Conservation (phyloP, 2,329 filamentous ascomycete species). For the Neopestalotiopsis sp. region DNA sequence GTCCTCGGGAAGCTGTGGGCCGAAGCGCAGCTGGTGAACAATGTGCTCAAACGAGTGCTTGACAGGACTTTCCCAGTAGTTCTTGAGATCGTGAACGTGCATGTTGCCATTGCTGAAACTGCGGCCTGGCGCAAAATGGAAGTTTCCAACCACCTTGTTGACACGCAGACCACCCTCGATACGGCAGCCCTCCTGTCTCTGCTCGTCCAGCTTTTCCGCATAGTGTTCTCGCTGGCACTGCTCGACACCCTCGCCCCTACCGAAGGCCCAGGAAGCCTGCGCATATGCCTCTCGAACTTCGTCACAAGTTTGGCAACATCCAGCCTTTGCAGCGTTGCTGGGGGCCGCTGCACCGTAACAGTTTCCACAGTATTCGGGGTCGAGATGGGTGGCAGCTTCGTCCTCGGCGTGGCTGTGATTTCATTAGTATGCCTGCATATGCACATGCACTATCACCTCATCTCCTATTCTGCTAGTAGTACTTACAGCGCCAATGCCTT, state of each 20-base stretch:
- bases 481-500: slow-evolving; percentile 71
- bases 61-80: slow-evolving; percentile 81
- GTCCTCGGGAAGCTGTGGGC: slow-evolving; percentile 83
- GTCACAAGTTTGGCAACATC: slow-evolving; percentile 96
- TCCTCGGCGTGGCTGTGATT: slow-evolving; percentile 65
- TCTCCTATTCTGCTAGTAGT: not conserved
- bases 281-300: slow-evolving; percentile 97
- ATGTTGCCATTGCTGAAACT: slow-evolving; percentile 96
- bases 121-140: slow-evolving; percentile 95
- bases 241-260: slow-evolving; percentile 87
- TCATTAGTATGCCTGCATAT: not conserved
- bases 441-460: not conserved
- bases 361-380: slow-evolving; percentile 88
- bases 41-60: slow-evolving; percentile 87
- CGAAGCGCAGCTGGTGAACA: slow-evolving; percentile 90
- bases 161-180: slow-evolving; percentile 91
- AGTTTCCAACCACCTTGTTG: slow-evolving; percentile 98
- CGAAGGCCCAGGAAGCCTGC: slow-evolving; percentile 89
- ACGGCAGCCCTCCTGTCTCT: slow-evolving; percentile 90
- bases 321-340: slow-evolving; percentile 72
- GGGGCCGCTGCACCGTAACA: slow-evolving; percentile 89
- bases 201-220: slow-evolving; percentile 82
- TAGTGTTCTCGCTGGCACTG: slow-evolving; percentile 97
- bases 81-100: slow-evolving; percentile 96
- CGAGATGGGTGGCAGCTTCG: slow-evolving; percentile 76